Percentiles rank a stretch among this genome's conserved stretches.
These are phyloP conservation scores for Taiozyma sp. DNA, from an alignment of 1,139 yeast genomes.

Conservation along the genomic window DNA sequence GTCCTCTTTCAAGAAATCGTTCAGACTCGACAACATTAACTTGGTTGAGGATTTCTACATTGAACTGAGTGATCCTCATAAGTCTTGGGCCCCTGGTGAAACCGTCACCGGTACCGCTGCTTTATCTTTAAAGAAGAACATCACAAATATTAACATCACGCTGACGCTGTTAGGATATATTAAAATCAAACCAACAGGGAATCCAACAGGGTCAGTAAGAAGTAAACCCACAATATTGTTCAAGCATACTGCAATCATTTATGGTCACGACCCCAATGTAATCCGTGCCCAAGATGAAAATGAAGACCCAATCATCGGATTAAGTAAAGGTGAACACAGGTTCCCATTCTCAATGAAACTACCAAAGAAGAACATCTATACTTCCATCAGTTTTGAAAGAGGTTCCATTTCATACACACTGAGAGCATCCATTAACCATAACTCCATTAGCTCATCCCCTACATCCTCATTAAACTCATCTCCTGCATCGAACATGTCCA, in stretches of 20 bases:
- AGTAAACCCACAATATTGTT: conserved; percentile 51
- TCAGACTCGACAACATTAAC: conserved; percentile 37
- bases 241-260: conserved; percentile 62
- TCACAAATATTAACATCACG: conserved; percentile 49
- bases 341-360: conserved; percentile 81
- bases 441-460: conserved; percentile 19
- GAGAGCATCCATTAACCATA: conserved; percentile 46
- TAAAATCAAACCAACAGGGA: conserved; percentile 41
- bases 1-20: conserved; percentile 21
- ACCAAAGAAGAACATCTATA: conserved; percentile 66
- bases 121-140: conserved; percentile 49
- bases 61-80: conserved; percentile 68
- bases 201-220: conserved; percentile 44
- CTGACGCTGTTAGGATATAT: conserved; percentile 53
- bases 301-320: conserved; percentile 32
- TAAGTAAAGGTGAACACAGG: conserved; percentile 78
- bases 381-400: conserved; percentile 78
- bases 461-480: conserved; percentile 14
- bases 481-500: conserved; percentile 16
- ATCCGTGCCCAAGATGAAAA: conserved; percentile 4
- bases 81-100: conserved; percentile 56
- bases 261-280: conserved; percentile 42
- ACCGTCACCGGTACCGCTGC: conserved; percentile 59
- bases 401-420: conserved; percentile 74
- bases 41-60: conserved; percentile 64